Conservation (phyloP, 352 stramenopile genomes). For the Globisporangium heterothallicum region DNA sequence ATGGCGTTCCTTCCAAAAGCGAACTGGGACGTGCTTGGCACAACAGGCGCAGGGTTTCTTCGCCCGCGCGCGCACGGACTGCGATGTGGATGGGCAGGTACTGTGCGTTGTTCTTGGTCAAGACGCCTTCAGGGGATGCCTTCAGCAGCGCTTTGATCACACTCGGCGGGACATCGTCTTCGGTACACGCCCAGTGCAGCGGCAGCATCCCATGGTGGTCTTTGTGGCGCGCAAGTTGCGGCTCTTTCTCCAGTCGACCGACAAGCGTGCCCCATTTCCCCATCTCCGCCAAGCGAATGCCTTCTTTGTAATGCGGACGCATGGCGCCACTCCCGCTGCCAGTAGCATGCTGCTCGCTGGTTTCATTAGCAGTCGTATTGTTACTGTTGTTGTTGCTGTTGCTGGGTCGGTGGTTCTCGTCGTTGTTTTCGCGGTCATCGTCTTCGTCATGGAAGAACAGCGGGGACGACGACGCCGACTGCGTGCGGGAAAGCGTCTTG, state of each 20-base stretch:
- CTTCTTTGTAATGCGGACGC: slow-evolving; percentile 71
- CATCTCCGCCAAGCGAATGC: slow-evolving; percentile 77
- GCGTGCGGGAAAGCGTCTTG: slow-evolving; percentile 3
- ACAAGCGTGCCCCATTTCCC: slow-evolving; percentile 71
- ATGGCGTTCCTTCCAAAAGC: slow-evolving; percentile 61
- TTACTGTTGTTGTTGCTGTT: not conserved
- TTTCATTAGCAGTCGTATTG: not conserved
- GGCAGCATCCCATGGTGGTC: slow-evolving; percentile 84
- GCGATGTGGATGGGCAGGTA: slow-evolving; percentile 82
- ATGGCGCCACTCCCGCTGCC: slow-evolving; percentile 31
- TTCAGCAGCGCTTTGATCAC: slow-evolving; percentile 58
- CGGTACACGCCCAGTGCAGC: slow-evolving; percentile 79
- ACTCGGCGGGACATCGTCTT: slow-evolving; percentile 62
- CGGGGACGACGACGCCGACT: slow-evolving; percentile 16
- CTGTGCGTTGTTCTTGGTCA: slow-evolving; percentile 81
- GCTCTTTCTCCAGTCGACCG: slow-evolving; percentile 43
- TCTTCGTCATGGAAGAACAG: not conserved
- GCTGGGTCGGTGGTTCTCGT: slow-evolving; percentile 6
- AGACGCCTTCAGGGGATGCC: slow-evolving; percentile 66
- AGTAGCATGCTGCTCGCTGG: slow-evolving; percentile 7
- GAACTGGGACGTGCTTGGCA: slow-evolving; percentile 63
- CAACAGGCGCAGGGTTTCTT: slow-evolving; percentile 51
- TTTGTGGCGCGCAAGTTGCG: slow-evolving; percentile 65
- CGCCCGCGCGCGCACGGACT: slow-evolving; percentile 45
- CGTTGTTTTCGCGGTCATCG: slow-evolving; percentile 11